Percentiles rank a stretch among this genome's conserved stretches.
phyloP scores from a whole-genome alignment of 2,329 filamentous ascomycete species.

The Colletotrichum musicola region DNA sequence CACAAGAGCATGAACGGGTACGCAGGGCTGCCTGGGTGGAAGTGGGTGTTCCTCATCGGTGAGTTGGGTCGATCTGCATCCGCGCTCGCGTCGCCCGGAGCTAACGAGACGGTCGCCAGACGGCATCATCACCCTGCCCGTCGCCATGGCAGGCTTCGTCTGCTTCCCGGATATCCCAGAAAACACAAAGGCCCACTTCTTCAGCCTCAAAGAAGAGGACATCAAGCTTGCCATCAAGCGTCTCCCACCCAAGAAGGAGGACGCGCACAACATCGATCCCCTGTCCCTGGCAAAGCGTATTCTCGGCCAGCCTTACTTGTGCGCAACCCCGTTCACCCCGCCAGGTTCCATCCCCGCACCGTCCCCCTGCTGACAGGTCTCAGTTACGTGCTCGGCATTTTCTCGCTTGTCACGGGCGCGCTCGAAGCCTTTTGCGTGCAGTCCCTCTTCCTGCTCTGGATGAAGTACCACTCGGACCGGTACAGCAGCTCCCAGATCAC shows the following conservation, averaged over 20 bases:
- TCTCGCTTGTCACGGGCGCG: slow-evolving; percentile 50
- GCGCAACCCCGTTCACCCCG: not conserved
- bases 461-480: slow-evolving; percentile 42
- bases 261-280: slow-evolving; percentile 50
- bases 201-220: slow-evolving; percentile 43
- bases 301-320: slow-evolving; percentile 46
- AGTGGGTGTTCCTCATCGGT: slow-evolving; percentile 56
- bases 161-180: slow-evolving; percentile 63
- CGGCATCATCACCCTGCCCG: slow-evolving; percentile 64
- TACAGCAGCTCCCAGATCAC: slow-evolving; percentile 49
- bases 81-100: not conserved
- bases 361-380: not conserved
- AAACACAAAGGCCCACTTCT: slow-evolving; percentile 51
- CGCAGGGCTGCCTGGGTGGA: slow-evolving; percentile 62
- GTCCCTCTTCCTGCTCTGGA: slow-evolving; percentile 46
- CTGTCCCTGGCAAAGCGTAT: slow-evolving; percentile 46
- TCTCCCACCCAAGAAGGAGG: slow-evolving; percentile 47
- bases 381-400: slow-evolving; percentile 54
- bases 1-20: slow-evolving; percentile 54
- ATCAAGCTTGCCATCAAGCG: slow-evolving; percentile 45
- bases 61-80: not conserved
- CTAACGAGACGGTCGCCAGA: slow-evolving; percentile 44
- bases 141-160: slow-evolving; percentile 64
- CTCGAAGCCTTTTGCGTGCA: slow-evolving; percentile 48
- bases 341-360: not conserved